Conservation (phyloP, 768 basidiomycete genomes). For the Termitomyces sp. region DNA sequence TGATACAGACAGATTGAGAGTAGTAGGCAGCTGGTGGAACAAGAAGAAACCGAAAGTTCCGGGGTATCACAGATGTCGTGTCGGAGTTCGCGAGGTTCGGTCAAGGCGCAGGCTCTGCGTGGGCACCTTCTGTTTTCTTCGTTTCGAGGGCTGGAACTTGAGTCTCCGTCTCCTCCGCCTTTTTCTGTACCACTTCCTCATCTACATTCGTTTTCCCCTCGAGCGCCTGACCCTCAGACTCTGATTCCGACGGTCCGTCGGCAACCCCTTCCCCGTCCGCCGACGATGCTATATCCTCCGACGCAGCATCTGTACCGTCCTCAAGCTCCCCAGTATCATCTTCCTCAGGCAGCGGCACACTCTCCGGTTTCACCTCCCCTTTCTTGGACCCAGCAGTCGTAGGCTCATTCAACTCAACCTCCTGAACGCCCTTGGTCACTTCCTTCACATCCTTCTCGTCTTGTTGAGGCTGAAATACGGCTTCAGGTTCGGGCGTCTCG, state of each 20-base stretch:
- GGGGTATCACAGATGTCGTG: slow-evolving; percentile 12
- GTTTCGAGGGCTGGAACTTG: neutral
- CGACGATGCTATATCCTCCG: slow-evolving; percentile 10
- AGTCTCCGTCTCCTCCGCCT: neutral
- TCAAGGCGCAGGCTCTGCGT: slow-evolving; percentile 4
- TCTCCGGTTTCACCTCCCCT: slow-evolving; percentile 24
- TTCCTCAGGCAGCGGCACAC: slow-evolving; percentile 37
- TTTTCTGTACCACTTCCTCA: neutral
- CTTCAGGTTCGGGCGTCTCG: slow-evolving; percentile 21
- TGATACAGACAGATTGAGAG: slow-evolving; percentile 10
- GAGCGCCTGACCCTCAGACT: neutral
- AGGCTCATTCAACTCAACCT: slow-evolving; percentile 58
- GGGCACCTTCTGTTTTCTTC: slow-evolving; percentile 3
- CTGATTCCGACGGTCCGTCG: neutral
- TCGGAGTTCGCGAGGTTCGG: slow-evolving; percentile 2
- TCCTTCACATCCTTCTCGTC: slow-evolving; percentile 60
- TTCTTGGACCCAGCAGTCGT: neutral
- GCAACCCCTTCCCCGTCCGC: slow-evolving; percentile 3
- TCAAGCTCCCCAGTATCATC: slow-evolving; percentile 34
- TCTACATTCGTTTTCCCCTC: neutral
- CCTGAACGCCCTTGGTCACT: slow-evolving; percentile 66
- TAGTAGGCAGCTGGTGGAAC: too few relatives aligned
- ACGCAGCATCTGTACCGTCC: slow-evolving; percentile 18
- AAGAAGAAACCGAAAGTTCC: slow-evolving; percentile 5
- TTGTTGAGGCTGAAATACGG: slow-evolving; percentile 30